A percentile compares a stretch with the other conserved stretches of the same genome.
Evolutionary conservation across 179 eudicot genomes (phyloP).

Genomic region (Sideroxylon spinosum): DNA sequence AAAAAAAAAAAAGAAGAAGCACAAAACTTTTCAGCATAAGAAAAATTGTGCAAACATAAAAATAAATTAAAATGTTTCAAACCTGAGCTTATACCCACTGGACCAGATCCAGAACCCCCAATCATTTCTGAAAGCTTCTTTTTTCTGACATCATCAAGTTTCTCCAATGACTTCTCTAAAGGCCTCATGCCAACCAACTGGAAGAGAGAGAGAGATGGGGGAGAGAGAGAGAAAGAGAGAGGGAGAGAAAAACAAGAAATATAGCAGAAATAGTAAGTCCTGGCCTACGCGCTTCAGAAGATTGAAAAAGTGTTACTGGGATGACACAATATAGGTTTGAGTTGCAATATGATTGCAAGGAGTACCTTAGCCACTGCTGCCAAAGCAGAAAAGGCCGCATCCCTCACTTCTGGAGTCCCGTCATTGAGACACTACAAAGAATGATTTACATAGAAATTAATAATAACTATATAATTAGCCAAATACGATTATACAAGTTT

Average conservation of each 20-base stretch:
- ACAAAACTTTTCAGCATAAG: neutral
- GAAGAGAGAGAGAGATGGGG: neutral
- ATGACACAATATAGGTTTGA: neutral
- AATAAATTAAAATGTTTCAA: neutral
- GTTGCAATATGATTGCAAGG: constrained; percentile 1
- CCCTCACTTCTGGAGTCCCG: constrained; percentile 98
- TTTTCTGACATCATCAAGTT: constrained; percentile 85
- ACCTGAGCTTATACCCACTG: constrained; percentile 57
- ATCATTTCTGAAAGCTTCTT: constrained; percentile 97
- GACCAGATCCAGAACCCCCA: constrained; percentile 58
- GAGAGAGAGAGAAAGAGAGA: neutral
- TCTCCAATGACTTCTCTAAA: constrained; percentile 81
- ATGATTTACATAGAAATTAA: neutral
- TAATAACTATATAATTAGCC: neutral
- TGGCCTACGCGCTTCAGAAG: neutral
- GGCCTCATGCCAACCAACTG: constrained; percentile 98
- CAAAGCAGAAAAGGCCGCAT: constrained; percentile 95
- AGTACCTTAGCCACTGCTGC: constrained; percentile 90
- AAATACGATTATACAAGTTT: neutral
- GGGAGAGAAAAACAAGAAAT: neutral
- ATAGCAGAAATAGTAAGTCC: neutral
- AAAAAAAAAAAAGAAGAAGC: neutral
- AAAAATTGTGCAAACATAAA: neutral
- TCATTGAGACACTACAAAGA: constrained; percentile 76
- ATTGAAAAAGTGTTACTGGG: too few species aligned